These are phyloP conservation scores for Tylopilus vinaceipallidus DNA, from an alignment of 768 basidiomycete species.

Conservation along the genomic window DNA sequence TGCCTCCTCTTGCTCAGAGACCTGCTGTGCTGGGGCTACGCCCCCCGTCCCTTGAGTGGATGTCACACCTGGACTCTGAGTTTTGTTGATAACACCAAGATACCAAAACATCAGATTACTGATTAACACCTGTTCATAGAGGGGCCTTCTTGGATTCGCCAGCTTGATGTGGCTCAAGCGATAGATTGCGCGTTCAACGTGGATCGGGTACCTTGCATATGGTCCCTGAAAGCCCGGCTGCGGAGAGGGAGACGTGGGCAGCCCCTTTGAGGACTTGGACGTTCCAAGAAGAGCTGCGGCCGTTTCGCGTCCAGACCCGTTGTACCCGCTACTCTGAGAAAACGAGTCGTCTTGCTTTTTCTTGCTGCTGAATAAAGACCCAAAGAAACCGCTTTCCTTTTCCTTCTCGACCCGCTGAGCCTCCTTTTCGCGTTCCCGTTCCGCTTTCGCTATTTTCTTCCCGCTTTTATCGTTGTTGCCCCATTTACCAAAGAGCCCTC, in stretches of 20 bases:
- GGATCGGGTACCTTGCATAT: slow-evolving; percentile 90
- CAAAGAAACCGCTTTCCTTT: slow-evolving; percentile 82
- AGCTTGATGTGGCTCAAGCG: slow-evolving; percentile 97
- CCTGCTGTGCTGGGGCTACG: slow-evolving; percentile 26
- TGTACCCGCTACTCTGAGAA: slow-evolving; percentile 32
- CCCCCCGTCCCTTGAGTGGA: slow-evolving; percentile 30
- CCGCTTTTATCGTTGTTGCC: slow-evolving; percentile 53
- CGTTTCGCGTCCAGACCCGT: slow-evolving; percentile 73
- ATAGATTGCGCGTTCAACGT: slow-evolving; percentile 98
- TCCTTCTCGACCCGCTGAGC: slow-evolving; percentile 47
- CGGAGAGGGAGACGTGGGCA: slow-evolving; percentile 62
- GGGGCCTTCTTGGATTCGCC: slow-evolving; percentile 91
- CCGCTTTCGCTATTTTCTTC: slow-evolving; percentile 51
- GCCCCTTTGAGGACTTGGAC: slow-evolving; percentile 74
- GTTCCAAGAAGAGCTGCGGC: slow-evolving; percentile 84
- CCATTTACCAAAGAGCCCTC: slow-evolving; percentile 64
- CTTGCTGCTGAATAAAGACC: slow-evolving; percentile 82
- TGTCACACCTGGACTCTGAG: slow-evolving; percentile 51
- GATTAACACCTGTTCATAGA: slow-evolving; percentile 95
- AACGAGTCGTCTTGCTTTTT: slow-evolving; percentile 81
- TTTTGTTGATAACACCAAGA: slow-evolving; percentile 94
- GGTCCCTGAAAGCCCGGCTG: slow-evolving; percentile 36
- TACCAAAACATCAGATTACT: slow-evolving; percentile 99
- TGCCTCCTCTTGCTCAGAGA: slow-evolving; percentile 34
- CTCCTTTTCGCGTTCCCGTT: slow-evolving; percentile 49